Evolutionary conservation across 1,284 basidiomycete genomes (phyloP).

Genomic region (Leccinum olivaceoglutinosum): DNA sequence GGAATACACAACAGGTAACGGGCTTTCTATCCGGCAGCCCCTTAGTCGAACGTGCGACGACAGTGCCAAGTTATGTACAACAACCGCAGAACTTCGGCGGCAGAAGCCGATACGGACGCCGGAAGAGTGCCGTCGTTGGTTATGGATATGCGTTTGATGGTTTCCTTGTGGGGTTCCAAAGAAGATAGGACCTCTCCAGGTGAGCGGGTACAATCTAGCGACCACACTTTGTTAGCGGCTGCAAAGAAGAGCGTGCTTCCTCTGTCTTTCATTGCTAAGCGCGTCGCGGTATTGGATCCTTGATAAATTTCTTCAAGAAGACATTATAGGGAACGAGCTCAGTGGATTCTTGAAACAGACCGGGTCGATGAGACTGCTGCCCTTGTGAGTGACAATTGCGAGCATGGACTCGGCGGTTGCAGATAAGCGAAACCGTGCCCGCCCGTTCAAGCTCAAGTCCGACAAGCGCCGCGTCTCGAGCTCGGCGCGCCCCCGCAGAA

Average conservation of each 20-base stretch:
- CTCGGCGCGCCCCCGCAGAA: no score
- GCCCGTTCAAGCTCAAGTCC: no score
- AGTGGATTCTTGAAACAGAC: constrained; percentile 40
- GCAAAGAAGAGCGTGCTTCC: constrained; percentile 42
- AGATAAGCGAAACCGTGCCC: no score
- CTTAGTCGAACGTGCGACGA: constrained; percentile 48
- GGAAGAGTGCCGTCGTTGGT: constrained; percentile 56
- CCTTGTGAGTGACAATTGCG: constrained; percentile 38
- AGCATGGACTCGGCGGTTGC: constrained; percentile 34
- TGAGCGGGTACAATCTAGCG: constrained; percentile 51
- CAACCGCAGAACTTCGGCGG: constrained; percentile 27
- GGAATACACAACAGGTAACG: constrained; percentile 50
- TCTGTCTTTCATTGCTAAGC: constrained; percentile 43
- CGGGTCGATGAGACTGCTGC: constrained; percentile 44
- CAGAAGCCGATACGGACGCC: constrained; percentile 45
- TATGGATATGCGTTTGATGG: constrained; percentile 48
- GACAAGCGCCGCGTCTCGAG: no score
- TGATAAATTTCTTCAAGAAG: constrained; percentile 38
- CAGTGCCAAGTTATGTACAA: constrained; percentile 49
- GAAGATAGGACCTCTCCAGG: constrained; percentile 47
- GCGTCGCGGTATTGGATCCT: constrained; percentile 31
- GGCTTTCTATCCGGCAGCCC: constrained; percentile 39
- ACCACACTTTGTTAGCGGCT: constrained; percentile 47
- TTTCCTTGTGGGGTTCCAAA: constrained; percentile 55
- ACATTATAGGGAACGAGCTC: constrained; percentile 36